These are phyloP conservation scores for Leccinum pachyderme DNA, from an alignment of 1,284 basidiomycete species.

Conservation along the genomic window DNA sequence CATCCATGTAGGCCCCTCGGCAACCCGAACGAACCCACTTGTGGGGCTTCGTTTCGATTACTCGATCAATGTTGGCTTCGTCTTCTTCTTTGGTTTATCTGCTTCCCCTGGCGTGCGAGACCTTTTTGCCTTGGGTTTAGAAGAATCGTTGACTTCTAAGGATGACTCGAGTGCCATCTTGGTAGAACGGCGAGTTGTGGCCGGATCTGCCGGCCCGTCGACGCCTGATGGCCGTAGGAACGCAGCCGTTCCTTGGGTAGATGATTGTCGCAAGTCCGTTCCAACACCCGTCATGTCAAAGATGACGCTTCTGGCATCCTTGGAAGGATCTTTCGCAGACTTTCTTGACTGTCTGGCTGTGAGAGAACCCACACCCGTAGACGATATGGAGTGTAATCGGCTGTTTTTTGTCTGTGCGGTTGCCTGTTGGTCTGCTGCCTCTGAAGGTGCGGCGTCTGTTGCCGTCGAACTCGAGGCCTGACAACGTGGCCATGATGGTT, in stretches of 20 bases:
- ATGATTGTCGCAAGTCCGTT: conserved; percentile 38
- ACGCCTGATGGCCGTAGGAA: conserved; percentile 26
- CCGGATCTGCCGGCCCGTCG: conserved; percentile 15
- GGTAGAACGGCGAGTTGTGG: conserved; percentile 8
- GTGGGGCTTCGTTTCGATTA: conserved; percentile 18
- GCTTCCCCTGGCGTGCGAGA: conserved; percentile 15
- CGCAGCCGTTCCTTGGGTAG: conserved; percentile 9
- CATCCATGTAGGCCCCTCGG: conserved; percentile 17
- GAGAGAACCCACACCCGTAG: conserved; percentile 20
- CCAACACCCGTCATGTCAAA: conserved; percentile 50
- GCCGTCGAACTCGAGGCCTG: conserved; percentile 18
- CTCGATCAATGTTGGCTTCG: conserved; percentile 24
- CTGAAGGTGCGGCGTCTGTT: conserved; percentile 5
- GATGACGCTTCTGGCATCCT: conserved; percentile 50
- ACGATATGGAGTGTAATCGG: conserved; percentile 24
- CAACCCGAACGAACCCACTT: conserved; percentile 20
- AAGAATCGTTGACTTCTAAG: conserved; percentile 5
- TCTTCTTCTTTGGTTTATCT: conserved; percentile 29
- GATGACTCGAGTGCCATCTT: conserved; percentile 8
- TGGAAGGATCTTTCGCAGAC: conserved; percentile 27
- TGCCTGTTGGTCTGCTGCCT: conserved; percentile 9
- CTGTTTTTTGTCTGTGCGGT: conserved; percentile 15
- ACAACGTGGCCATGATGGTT: conserved; percentile 19
- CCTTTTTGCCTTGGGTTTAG: conserved; percentile 18
- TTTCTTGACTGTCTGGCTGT: conserved; percentile 26